Conservation (phyloP, 2,329 filamentous ascomycete species). For the Curvularia verruculosa region DNA sequence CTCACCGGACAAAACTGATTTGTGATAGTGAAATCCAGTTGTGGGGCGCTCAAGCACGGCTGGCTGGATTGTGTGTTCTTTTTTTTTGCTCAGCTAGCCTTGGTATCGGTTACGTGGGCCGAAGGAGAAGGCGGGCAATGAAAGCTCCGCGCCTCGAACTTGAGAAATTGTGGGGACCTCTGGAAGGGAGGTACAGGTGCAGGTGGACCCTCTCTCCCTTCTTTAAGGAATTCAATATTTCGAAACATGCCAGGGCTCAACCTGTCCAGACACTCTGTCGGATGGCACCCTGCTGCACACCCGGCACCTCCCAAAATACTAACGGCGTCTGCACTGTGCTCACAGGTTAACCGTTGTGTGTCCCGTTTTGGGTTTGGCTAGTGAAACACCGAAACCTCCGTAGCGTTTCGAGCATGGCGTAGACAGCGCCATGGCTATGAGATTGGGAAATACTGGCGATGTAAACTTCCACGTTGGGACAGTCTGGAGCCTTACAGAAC, state of each 20-base stretch:
- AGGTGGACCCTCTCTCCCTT: background rate
- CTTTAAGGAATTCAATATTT: constrained; percentile 10
- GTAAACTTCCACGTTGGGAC: constrained; percentile 6
- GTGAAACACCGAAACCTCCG: constrained; percentile 18
- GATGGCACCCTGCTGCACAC: constrained; percentile 1
- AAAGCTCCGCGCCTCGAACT: background rate
- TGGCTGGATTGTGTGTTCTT: background rate
- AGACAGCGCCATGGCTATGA: background rate
- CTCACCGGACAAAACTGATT: constrained; percentile 4
- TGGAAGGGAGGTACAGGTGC: background rate
- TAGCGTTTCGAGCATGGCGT: constrained; percentile 12
- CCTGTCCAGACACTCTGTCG: constrained; percentile 9
- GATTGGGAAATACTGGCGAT: background rate
- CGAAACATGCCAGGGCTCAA: constrained; percentile 16
- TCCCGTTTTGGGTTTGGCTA: constrained; percentile 10
- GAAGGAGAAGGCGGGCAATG: background rate
- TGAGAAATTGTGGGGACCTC: background rate
- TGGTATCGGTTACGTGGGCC: background rate
- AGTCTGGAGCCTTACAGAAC: background rate
- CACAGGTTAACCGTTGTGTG: constrained; percentile 14
- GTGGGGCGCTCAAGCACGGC: background rate
- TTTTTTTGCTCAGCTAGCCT: background rate
- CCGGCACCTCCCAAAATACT: constrained; percentile 1
- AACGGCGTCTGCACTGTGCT: constrained; percentile 6
- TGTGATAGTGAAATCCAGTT: background rate